phyloP scores from a whole-genome alignment of 2,329 filamentous ascomycete species.

The Epichloe sylvatica region DNA sequence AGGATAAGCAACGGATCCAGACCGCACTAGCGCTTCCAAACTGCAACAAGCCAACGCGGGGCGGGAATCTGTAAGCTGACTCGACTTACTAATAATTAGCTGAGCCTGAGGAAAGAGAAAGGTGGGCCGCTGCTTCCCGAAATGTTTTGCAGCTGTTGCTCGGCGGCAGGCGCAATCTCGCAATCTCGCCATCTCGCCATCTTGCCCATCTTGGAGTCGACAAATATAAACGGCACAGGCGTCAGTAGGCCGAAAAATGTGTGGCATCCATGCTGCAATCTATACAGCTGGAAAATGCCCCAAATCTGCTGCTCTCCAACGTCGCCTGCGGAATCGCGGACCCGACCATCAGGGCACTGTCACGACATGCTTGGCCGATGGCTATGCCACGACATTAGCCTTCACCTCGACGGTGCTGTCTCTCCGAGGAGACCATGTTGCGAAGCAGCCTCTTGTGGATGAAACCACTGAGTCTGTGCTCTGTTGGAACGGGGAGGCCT shows the following conservation, averaged over 20 bases:
- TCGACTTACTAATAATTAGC: no score
- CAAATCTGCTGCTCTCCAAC: slow-evolving; percentile 23
- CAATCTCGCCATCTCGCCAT: no score
- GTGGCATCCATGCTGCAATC: slow-evolving; percentile 44
- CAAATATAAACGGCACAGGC: no score
- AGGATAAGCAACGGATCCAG: neutral
- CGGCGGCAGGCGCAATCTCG: neutral
- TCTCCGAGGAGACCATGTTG: slow-evolving; percentile 60
- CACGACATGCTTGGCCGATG: slow-evolving; percentile 16
- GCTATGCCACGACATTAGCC: slow-evolving; percentile 30
- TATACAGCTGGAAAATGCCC: slow-evolving; percentile 19
- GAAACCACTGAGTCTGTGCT: slow-evolving; percentile 46
- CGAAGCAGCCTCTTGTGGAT: slow-evolving; percentile 59
- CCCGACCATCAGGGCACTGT: slow-evolving; percentile 43
- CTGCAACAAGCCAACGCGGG: no score
- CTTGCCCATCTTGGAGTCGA: no score
- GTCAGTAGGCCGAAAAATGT: slow-evolving; percentile 29
- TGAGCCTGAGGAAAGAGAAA: neutral
- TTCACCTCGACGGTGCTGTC: slow-evolving; percentile 82
- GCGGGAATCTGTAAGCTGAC: no score
- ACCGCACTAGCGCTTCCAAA: neutral
- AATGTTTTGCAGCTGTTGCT: neutral
- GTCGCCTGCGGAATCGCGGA: slow-evolving; percentile 39
- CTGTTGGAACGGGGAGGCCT: slow-evolving; percentile 97
- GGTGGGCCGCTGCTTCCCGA: neutral